Evolutionary conservation across 495 filamentous ascomycete species (phyloP).

Genomic region (Tuber indicum): DNA sequence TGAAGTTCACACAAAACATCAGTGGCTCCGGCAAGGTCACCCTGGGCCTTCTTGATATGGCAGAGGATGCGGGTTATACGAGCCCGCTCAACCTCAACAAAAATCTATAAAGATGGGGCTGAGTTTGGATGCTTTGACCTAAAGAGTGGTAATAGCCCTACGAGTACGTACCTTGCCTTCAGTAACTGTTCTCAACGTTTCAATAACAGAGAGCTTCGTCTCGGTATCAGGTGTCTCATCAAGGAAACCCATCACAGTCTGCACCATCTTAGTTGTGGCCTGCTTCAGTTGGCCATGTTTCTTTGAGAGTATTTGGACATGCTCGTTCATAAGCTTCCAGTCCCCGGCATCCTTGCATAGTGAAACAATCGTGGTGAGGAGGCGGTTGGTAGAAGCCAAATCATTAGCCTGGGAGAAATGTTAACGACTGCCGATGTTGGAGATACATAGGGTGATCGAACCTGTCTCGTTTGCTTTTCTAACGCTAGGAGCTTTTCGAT

Average conservation of each 20-base stretch:
- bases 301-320: slow-evolving; percentile 91
- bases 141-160: neutral
- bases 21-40: slow-evolving; percentile 79
- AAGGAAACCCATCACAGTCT: slow-evolving; percentile 86
- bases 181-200: slow-evolving; percentile 90
- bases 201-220: slow-evolving; percentile 84
- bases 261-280: slow-evolving; percentile 97
- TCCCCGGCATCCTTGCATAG: slow-evolving; percentile 88
- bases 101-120: slow-evolving; percentile 56
- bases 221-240: slow-evolving; percentile 67
- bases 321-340: slow-evolving; percentile 91
- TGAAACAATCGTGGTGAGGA: slow-evolving; percentile 80
- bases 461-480: slow-evolving; percentile 96
- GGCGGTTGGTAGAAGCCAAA: slow-evolving; percentile 83
- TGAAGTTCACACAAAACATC: slow-evolving; percentile 95
- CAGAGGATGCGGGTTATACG: slow-evolving; percentile 90
- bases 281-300: slow-evolving; percentile 99
- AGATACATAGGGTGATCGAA: slow-evolving; percentile 41
- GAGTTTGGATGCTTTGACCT: neutral
- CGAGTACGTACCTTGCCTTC: slow-evolving; percentile 72
- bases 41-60: slow-evolving; percentile 91
- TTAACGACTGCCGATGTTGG: slow-evolving; percentile 25
- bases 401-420: slow-evolving; percentile 66
- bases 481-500: slow-evolving; percentile 85
- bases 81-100: slow-evolving; percentile 95